Conservation (phyloP, 2,329 filamentous ascomycete species). For the Verticillium longisporum region DNA sequence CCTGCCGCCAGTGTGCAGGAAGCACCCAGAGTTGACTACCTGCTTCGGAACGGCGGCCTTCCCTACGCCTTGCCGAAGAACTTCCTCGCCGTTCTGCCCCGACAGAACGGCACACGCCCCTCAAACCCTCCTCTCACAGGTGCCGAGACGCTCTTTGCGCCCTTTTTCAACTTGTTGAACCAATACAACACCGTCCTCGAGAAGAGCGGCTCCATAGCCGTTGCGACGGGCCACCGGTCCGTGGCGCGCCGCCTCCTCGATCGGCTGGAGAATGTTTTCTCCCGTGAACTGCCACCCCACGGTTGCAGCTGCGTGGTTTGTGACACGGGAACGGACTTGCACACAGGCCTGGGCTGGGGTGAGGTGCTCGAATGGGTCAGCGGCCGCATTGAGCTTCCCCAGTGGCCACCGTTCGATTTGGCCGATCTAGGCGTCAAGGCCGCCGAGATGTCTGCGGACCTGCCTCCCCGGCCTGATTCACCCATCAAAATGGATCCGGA, state of each 20-base stretch:
- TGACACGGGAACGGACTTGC: constrained; percentile 51
- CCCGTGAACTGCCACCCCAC: constrained; percentile 79
- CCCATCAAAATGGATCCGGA: constrained; percentile 81
- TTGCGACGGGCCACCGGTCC: constrained; percentile 90
- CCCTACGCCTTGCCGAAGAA: constrained; percentile 63
- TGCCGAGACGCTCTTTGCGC: constrained; percentile 70
- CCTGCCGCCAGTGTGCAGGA: constrained; percentile 65
- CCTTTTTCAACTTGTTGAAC: constrained; percentile 75
- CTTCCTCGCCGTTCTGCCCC: constrained; percentile 60
- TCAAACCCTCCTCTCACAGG: constrained; percentile 60
- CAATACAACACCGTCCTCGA: constrained; percentile 77
- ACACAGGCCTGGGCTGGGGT: constrained; percentile 81
- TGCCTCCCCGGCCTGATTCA: constrained; percentile 49
- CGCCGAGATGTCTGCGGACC: constrained; percentile 52
- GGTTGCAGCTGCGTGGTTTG: constrained; percentile 87
- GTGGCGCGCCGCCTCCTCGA: constrained; percentile 88
- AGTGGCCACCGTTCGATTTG: constrained; percentile 83
- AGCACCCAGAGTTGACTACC: constrained; percentile 81
- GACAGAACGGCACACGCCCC: constrained; percentile 47
- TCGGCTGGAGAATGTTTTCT: constrained; percentile 88
- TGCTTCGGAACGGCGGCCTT: constrained; percentile 83
- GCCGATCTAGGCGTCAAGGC: constrained; percentile 55
- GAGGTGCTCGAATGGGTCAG: constrained; percentile 92
- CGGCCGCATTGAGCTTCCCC: constrained; percentile 75
- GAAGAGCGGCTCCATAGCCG: constrained; percentile 83